Percentiles rank a stretch among this genome's conserved stretches.
Evolutionary conservation across 768 basidiomycete genomes (phyloP).

Genomic region (Phylloporus rhodoxanthus): DNA sequence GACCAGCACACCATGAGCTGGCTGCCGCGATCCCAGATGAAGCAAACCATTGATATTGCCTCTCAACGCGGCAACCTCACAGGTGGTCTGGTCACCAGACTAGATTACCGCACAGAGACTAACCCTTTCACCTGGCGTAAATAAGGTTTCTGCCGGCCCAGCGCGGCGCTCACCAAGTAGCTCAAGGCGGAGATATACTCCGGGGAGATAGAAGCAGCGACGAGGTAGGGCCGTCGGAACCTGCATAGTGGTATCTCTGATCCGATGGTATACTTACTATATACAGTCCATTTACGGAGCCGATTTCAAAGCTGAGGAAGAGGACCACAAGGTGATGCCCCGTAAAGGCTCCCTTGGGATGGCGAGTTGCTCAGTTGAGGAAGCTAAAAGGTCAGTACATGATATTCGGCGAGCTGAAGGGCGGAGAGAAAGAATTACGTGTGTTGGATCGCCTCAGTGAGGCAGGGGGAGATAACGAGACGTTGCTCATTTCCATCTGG

Average conservation of each 20-base stretch:
- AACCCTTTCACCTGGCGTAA: no score
- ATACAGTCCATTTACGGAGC: constrained; percentile 42
- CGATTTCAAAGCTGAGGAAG: constrained; percentile 47
- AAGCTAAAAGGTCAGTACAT: constrained; percentile 49
- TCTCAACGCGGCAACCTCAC: no score
- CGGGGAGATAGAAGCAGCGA: constrained; percentile 49
- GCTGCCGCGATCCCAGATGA: no score
- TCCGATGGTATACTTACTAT: constrained; percentile 6
- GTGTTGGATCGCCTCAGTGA: constrained; percentile 32
- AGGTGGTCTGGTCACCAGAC: no score
- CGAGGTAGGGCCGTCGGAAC: constrained; percentile 35
- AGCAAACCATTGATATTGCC: no score
- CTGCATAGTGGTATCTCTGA: constrained; percentile 1
- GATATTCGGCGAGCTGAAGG: constrained; percentile 37
- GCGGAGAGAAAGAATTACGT: constrained; percentile 28
- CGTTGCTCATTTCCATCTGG: constrained; percentile 36
- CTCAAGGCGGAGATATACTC: constrained; percentile 51
- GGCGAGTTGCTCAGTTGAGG: constrained; percentile 41
- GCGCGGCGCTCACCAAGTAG: no score
- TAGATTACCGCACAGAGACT: no score
- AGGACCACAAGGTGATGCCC: constrained; percentile 39
- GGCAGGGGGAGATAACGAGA: constrained; percentile 33
- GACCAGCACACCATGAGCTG: no score
- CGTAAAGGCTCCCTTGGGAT: constrained; percentile 43
- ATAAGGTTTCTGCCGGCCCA: no score